Evolutionary conservation across 2,329 filamentous ascomycete genomes (phyloP).

Genomic region (Gaeumannomyces sp.): DNA sequence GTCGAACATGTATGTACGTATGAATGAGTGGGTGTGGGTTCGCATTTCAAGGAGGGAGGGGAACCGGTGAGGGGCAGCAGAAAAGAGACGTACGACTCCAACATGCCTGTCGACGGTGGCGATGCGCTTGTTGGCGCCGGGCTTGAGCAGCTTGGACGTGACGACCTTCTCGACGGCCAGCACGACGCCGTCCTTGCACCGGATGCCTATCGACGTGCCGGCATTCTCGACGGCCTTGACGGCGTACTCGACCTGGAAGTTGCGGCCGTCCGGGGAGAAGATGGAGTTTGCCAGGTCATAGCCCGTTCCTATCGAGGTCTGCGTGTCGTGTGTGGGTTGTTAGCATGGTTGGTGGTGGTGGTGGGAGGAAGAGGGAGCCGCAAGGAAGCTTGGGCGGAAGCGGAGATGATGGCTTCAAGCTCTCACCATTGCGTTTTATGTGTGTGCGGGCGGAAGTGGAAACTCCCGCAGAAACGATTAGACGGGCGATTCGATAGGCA

Average conservation of each 20-base stretch:
- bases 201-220: slow-evolving; percentile 90
- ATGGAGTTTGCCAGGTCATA: slow-evolving; percentile 99
- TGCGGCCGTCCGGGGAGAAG: slow-evolving; percentile 97
- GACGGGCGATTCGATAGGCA: not conserved
- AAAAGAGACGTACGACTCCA: slow-evolving; percentile 47
- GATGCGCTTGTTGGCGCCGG: slow-evolving; percentile 95
- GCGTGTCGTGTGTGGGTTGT: slow-evolving; percentile 17
- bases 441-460: not conserved
- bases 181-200: slow-evolving; percentile 95
- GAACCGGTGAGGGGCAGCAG: not conserved
- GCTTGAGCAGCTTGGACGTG: slow-evolving; percentile 89
- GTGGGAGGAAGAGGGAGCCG: not conserved
- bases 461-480: not conserved
- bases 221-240: slow-evolving; percentile 98
- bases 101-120: slow-evolving; percentile 89
- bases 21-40: too few species aligned
- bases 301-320: slow-evolving; percentile 99
- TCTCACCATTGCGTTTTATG: slow-evolving; percentile 8
- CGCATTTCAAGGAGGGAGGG: not conserved
- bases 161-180: slow-evolving; percentile 96
- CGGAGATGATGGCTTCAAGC: not conserved
- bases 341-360: slow-evolving; percentile 9
- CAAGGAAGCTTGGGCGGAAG: not conserved
- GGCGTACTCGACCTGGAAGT: slow-evolving; percentile 99
- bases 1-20: not conserved